Evolutionary conservation across 2,329 filamentous ascomycete genomes (phyloP).

Genomic region (Penicillium janthinellum): DNA sequence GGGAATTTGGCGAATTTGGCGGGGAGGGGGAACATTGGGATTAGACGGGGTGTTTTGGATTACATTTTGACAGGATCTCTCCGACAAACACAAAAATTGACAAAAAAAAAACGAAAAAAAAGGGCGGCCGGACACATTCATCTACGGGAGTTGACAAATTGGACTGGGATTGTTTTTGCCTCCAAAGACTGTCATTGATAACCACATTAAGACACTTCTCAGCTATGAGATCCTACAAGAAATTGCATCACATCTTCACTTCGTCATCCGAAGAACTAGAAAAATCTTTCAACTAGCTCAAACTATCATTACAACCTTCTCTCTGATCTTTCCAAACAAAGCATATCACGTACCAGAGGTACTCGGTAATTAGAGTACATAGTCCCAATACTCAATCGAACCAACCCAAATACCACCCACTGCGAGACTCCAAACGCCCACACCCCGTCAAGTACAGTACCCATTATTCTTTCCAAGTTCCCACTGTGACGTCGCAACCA

Average conservation of each 20-base stretch:
- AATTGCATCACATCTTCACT: not conserved
- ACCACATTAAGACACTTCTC: not conserved
- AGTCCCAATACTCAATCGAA: not conserved
- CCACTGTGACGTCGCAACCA: not conserved
- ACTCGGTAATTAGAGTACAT: not conserved
- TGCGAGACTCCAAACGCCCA: not conserved
- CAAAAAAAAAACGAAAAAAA: not conserved
- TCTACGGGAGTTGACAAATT: not conserved
- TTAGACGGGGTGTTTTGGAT: not conserved
- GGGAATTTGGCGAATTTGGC: not conserved
- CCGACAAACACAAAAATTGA: not conserved
- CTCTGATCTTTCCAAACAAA: too few relatives aligned
- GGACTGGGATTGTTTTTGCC: not conserved
- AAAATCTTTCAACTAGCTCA: too few relatives aligned
- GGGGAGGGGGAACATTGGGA: not conserved
- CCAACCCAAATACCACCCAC: not conserved
- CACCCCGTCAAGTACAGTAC: not conserved
- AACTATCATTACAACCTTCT: too few relatives aligned
- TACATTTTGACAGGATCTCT: not conserved
- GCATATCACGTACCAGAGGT: too few relatives aligned
- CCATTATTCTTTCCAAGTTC: not conserved
- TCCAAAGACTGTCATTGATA: not conserved
- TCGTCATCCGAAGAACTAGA: too few relatives aligned
- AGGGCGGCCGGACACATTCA: not conserved
- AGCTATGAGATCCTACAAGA: not conserved